These are phyloP conservation scores for Pestalotiopsis sp. DNA, from an alignment of 2,329 filamentous ascomycete genomes.

Conservation along the genomic window DNA sequence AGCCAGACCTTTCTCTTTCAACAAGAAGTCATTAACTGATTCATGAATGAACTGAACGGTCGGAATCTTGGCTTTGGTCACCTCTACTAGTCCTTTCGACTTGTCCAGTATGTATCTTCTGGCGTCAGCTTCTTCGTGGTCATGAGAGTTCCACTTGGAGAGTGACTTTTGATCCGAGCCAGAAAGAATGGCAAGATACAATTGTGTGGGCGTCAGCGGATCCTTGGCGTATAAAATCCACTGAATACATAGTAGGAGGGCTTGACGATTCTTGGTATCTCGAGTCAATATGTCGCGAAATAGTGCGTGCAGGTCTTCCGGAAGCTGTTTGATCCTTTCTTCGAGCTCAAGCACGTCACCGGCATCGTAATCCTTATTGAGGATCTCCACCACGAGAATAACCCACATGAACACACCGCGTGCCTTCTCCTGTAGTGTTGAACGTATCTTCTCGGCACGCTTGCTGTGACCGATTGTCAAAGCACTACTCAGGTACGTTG, in stretches of 20 bases:
- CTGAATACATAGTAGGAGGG: conserved; percentile 35
- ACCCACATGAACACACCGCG: conserved; percentile 48
- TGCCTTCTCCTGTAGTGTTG: conserved; percentile 35
- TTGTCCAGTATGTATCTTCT: conserved; percentile 36
- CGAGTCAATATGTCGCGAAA: conserved; percentile 41
- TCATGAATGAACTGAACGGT: conserved; percentile 57
- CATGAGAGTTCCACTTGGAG: conserved; percentile 25
- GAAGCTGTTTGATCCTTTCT: conserved; percentile 39
- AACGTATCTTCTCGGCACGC: conserved; percentile 24
- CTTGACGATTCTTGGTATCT: conserved; percentile 32
- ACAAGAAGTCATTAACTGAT: conserved; percentile 49
- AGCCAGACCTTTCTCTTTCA: conserved; percentile 33
- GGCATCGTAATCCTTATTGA: conserved; percentile 40
- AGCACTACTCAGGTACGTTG: conserved; percentile 32
- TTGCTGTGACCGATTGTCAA: conserved; percentile 26
- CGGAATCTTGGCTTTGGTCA: conserved; percentile 29
- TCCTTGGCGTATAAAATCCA: conserved; percentile 42
- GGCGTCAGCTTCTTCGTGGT: conserved; percentile 22
- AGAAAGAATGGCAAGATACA: conserved; percentile 38
- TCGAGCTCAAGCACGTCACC: conserved; percentile 32
- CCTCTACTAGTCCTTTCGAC: conserved; percentile 54
- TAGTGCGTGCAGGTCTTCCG: conserved; percentile 35
- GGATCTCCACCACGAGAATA: conserved; percentile 42
- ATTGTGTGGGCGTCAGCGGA: conserved; percentile 35
- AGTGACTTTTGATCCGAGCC: conserved; percentile 21